These are phyloP conservation scores for Penicillium sp. DNA, from an alignment of 2,329 filamentous ascomycete genomes.

Conservation along the genomic window DNA sequence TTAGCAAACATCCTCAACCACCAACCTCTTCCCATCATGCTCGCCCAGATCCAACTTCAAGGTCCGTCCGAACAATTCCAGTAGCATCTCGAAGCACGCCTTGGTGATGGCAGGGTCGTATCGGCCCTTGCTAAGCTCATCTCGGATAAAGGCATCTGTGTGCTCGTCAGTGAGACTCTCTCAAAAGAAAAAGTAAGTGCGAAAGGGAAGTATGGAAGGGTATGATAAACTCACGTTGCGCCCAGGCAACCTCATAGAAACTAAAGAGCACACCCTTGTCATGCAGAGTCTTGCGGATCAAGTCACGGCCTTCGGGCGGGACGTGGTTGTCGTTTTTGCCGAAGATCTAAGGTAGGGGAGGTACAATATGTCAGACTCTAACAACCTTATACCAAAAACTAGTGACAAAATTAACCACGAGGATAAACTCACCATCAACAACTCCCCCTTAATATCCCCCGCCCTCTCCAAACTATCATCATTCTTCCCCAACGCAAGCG, in stretches of 20 bases:
- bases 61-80: conserved; percentile 81
- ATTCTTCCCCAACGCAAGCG: conserved; percentile 71
- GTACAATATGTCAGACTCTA: neutral
- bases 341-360: conserved; percentile 65
- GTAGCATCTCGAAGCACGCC: conserved; percentile 86
- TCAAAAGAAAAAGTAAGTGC: too few relatives aligned
- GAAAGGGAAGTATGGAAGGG: neutral
- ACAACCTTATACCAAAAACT: neutral
- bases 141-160: conserved; percentile 83
- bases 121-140: conserved; percentile 90
- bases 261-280: conserved; percentile 75
- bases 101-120: conserved; percentile 88
- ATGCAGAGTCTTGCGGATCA: conserved; percentile 81
- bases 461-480: conserved; percentile 69
- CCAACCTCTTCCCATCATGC: conserved; percentile 63
- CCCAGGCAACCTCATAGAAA: conserved; percentile 91
- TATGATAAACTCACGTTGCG: conserved; percentile 68
- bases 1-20: conserved; percentile 76
- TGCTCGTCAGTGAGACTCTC: conserved; percentile 13
- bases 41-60: conserved; percentile 80
- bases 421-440: conserved; percentile 66
- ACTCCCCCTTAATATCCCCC: conserved; percentile 74
- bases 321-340: conserved; percentile 92
- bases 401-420: neutral
- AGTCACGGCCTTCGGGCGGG: conserved; percentile 77